Conservation (phyloP, 176 grass and related monocot species). For the Microstegium vimineum region DNA sequence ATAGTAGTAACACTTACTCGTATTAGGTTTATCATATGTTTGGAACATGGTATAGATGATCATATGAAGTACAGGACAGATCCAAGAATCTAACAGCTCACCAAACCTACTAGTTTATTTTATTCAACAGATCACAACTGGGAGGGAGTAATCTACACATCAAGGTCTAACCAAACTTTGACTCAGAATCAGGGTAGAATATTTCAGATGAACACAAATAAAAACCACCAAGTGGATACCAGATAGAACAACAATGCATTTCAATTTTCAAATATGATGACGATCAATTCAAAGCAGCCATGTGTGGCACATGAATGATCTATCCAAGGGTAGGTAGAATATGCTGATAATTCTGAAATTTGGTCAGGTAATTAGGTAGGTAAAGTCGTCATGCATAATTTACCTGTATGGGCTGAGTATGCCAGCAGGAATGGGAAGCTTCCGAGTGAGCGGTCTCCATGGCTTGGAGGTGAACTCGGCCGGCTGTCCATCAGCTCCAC, state of each 20-base stretch:
- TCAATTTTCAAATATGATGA: too few relatives aligned
- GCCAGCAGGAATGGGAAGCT: conserved; percentile 71
- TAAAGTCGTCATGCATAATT: background rate
- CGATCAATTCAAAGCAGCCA: conserved; percentile 2
- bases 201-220: background rate
- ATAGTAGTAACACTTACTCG: background rate
- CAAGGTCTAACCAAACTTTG: conserved; percentile 28
- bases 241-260: background rate
- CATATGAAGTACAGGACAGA: background rate
- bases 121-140: background rate
- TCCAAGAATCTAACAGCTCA: conserved; percentile 35
- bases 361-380: too few relatives aligned
- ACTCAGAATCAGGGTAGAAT: background rate
- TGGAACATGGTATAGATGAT: background rate
- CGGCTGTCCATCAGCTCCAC: conserved; percentile 48
- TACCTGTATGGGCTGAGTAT: conserved; percentile 93
- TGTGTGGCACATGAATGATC: background rate
- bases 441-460: conserved; percentile 89
- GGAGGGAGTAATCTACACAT: conserved; percentile 17
- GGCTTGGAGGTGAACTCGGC: conserved; percentile 75
- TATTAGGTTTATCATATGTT: background rate
- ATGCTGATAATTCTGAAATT: too few relatives aligned
- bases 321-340: too few relatives aligned
- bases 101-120: conserved; percentile 14
- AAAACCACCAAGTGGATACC: background rate